phyloP scores from a whole-genome alignment of 352 stramenopile species.

The Phytophthora kernoviae region DNA sequence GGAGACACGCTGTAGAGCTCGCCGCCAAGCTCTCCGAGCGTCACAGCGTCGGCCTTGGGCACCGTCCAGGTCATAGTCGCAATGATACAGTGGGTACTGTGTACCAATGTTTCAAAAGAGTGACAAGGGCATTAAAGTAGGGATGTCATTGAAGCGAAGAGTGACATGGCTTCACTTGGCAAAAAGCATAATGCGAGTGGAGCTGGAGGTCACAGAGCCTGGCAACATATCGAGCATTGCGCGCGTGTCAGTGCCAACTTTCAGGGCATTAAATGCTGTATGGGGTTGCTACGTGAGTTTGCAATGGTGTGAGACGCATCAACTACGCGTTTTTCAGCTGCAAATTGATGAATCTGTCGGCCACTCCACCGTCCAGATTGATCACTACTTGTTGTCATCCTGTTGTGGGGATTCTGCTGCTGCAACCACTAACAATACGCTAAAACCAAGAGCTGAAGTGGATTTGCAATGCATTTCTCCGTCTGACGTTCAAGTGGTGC shows the following conservation, averaged over 20 bases:
- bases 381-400: constrained; percentile 46
- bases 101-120: constrained; percentile 6
- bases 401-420: constrained; percentile 2
- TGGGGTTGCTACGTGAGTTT: constrained; percentile 43
- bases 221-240: constrained; percentile 36
- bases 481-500: constrained; percentile 36
- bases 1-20: constrained; percentile 77
- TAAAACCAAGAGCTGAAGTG: constrained; percentile 12
- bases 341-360: constrained; percentile 39
- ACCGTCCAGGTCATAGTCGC: constrained; percentile 63
- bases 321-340: constrained; percentile 46
- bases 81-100: constrained; percentile 1
- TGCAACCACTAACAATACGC: background rate
- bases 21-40: constrained; percentile 72
- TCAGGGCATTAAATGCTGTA: constrained; percentile 18
- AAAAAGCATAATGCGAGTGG: constrained; percentile 32
- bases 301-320: constrained; percentile 7
- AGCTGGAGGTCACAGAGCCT: constrained; percentile 16
- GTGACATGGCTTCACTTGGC: constrained; percentile 17
- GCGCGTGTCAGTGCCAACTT: constrained; percentile 29
- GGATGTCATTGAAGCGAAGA: constrained; percentile 8
- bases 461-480: constrained; percentile 28
- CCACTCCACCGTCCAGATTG: constrained; percentile 34
- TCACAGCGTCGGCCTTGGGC: constrained; percentile 69
- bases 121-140: too few species aligned